Percentiles rank a stretch among this genome's conserved stretches.
phyloP scores from a whole-genome alignment of 208 protist species.

The Trichomonas gallinae region DNA sequence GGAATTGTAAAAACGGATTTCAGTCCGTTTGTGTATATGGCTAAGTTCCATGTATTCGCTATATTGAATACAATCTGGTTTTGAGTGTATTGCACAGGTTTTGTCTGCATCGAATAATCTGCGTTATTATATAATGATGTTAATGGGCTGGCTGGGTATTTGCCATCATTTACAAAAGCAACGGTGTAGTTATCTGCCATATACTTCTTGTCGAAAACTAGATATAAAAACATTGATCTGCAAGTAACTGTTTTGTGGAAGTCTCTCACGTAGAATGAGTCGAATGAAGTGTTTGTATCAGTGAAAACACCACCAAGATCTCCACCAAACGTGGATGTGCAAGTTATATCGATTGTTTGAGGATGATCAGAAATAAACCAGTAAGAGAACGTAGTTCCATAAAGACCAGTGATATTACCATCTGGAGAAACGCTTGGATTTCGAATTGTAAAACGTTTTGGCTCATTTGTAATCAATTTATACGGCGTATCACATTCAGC shows the following conservation, averaged over 20 bases:
- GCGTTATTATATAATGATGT: not conserved
- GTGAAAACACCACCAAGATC: too few species aligned
- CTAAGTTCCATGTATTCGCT: not conserved
- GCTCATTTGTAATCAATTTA: not conserved
- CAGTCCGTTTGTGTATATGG: not conserved
- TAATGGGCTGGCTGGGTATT: not conserved
- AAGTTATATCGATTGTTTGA: too few species aligned
- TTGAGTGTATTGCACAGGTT: not conserved
- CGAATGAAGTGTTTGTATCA: too few species aligned
- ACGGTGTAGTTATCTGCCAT: not conserved
- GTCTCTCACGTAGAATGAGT: not conserved
- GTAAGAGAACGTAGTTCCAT: not conserved
- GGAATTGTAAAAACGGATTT: not conserved
- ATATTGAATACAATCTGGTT: not conserved
- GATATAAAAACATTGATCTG: not conserved
- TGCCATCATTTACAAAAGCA: not conserved
- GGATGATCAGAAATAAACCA: not conserved
- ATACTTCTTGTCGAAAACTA: not conserved
- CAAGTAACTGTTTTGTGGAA: not conserved
- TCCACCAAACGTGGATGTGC: too few species aligned
- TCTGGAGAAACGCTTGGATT: not conserved
- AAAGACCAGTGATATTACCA: not conserved
- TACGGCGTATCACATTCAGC: not conserved
- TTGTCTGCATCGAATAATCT: not conserved
- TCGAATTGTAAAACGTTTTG: not conserved